Evolutionary conservation across 306 rosid species (phyloP).

Genomic region (Acacia confusa): DNA sequence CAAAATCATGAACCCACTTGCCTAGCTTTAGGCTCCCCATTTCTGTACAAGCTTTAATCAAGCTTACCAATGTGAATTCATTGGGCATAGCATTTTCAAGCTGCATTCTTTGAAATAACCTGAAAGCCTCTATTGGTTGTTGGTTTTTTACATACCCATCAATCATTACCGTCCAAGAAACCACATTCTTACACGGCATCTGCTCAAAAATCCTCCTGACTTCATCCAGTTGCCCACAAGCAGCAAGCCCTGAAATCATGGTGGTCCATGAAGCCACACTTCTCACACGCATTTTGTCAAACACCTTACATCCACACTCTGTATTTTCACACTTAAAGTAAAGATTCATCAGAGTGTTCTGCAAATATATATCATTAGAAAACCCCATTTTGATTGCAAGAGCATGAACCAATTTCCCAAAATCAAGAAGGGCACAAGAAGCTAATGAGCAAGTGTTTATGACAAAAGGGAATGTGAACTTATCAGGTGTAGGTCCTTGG

Average conservation of each 20-base stretch:
- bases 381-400: slow-evolving; percentile 50
- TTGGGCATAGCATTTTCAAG: slow-evolving; percentile 54
- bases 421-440: slow-evolving; percentile 35
- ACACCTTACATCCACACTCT: slow-evolving; percentile 54
- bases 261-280: slow-evolving; percentile 70
- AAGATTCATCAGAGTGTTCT: slow-evolving; percentile 60
- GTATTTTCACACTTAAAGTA: slow-evolving; percentile 49
- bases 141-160: slow-evolving; percentile 51
- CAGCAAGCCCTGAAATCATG: slow-evolving; percentile 50
- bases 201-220: slow-evolving; percentile 52
- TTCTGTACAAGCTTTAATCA: slow-evolving; percentile 64
- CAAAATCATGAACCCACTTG: slow-evolving; percentile 56
- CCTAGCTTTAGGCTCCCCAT: slow-evolving; percentile 60
- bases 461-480: slow-evolving; percentile 73
- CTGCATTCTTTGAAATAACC: slow-evolving; percentile 63
- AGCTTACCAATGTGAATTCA: slow-evolving; percentile 60
- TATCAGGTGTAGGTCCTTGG: slow-evolving; percentile 53
- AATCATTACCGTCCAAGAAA: slow-evolving; percentile 74
- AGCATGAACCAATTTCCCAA: slow-evolving; percentile 49
- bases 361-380: slow-evolving; percentile 53
- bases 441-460: slow-evolving; percentile 51
- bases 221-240: slow-evolving; percentile 42
- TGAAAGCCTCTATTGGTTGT: slow-evolving; percentile 52
- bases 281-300: slow-evolving; percentile 59
- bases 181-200: slow-evolving; percentile 64